Conservation (phyloP, 768 basidiomycete species). For the Dioszegia aurantiaca region DNA sequence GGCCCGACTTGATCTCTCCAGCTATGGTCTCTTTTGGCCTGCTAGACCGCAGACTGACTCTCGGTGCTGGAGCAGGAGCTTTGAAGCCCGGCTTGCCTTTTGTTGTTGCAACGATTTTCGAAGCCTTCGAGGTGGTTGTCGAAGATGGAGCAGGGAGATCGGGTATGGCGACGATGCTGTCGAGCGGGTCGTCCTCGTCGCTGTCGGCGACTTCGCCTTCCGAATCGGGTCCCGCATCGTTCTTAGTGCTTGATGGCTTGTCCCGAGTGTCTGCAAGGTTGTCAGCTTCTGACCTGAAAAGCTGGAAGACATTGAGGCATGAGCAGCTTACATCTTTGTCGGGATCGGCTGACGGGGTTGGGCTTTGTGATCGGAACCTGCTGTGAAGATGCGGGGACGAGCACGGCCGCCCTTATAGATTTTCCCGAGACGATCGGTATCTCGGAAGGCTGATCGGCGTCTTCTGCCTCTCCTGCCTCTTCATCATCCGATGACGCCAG, state of each 20-base stretch:
- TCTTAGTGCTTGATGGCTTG: not conserved
- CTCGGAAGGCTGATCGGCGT: not conserved
- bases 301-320: no score
- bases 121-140: not conserved
- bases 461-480: not conserved
- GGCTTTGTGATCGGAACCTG: not conserved
- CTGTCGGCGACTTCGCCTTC: not conserved
- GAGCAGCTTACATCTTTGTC: conserved; percentile 1
- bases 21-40: not conserved
- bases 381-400: conserved; percentile 3
- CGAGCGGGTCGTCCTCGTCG: not conserved
- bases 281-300: not conserved
- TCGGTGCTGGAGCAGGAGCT: not conserved
- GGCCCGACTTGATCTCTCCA: conserved; percentile 1
- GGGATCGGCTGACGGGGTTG: not conserved
- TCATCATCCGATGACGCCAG: not conserved
- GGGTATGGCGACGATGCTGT: not conserved
- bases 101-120: no score
- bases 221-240: not conserved
- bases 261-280: not conserved
- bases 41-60: no score
- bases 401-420: not conserved
- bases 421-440: no score
- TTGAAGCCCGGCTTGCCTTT: no score
- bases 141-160: not conserved